A percentile compares a stretch with the other conserved stretches of the same genome.
Evolutionary conservation across 345 rosid genomes (phyloP).

Genomic region (Cochlearia excelsa): DNA sequence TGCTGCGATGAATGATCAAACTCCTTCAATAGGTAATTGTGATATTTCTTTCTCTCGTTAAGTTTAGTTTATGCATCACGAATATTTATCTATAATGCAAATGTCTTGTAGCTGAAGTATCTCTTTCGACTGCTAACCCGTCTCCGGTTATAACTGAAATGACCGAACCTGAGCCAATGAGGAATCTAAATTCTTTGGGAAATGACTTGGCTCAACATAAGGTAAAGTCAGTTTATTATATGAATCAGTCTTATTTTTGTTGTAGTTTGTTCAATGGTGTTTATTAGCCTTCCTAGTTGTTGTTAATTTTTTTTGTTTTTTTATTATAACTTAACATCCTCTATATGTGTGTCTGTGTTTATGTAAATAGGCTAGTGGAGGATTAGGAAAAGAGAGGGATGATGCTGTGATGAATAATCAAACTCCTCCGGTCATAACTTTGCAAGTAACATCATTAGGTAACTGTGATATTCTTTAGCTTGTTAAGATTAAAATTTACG

Average conservation of each 20-base stretch:
- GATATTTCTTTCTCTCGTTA: too few relatives aligned
- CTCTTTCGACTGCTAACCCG: too few relatives aligned
- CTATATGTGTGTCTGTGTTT: slow-evolving; percentile 1
- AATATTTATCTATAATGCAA: too few relatives aligned
- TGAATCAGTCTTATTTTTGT: neutral
- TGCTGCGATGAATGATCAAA: slow-evolving; percentile 41
- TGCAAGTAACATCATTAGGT: too few relatives aligned
- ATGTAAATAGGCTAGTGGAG: slow-evolving; percentile 20
- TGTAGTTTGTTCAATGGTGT: neutral
- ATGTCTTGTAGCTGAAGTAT: too few relatives aligned
- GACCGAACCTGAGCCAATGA: too few relatives aligned
- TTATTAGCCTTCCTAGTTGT: neutral
- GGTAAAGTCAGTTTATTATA: too few relatives aligned
- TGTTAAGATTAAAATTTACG: too few relatives aligned
- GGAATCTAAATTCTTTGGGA: neutral
- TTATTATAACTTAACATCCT: neutral
- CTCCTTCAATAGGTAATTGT: neutral
- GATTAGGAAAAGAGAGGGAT: slow-evolving; percentile 19
- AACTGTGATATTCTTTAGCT: too few relatives aligned
- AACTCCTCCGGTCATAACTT: slow-evolving; percentile 3
- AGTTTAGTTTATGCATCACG: too few relatives aligned
- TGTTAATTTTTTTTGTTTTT: neutral
- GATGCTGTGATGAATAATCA: slow-evolving; percentile 40
- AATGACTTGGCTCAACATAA: neutral
- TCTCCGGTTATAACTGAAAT: too few relatives aligned